Percentiles rank a stretch among this genome's conserved stretches.
phyloP scores from a whole-genome alignment of 345 rosid species.

The Crucihimalaya himalaica region DNA sequence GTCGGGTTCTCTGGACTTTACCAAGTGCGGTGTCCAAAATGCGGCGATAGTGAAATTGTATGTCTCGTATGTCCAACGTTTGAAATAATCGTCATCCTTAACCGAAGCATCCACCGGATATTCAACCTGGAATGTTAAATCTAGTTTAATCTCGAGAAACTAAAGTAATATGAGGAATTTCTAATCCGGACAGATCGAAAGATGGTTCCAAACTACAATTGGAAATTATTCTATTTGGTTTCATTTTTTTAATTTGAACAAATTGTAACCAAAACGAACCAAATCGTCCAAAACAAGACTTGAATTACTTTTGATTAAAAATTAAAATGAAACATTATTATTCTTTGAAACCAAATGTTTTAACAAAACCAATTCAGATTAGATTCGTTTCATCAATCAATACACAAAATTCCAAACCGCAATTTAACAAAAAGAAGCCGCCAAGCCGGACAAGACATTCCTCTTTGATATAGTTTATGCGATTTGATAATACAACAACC shows the following conservation, averaged over 20 bases:
- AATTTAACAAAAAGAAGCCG: background rate
- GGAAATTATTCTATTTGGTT: background rate
- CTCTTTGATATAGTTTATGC: slow-evolving; percentile 16
- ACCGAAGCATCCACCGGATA: slow-evolving; percentile 70
- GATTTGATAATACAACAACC: background rate
- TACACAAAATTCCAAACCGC: background rate
- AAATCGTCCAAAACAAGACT: background rate
- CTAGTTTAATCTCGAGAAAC: background rate
- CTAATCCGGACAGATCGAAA: background rate
- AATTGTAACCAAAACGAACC: background rate
- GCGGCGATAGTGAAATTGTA: slow-evolving; percentile 74
- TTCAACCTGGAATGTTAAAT: slow-evolving; percentile 53
- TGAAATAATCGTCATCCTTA: slow-evolving; percentile 58
- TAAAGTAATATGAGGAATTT: background rate
- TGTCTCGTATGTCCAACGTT: slow-evolving; percentile 61
- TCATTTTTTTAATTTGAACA: background rate
- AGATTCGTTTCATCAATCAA: background rate
- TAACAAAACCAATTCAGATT: background rate
- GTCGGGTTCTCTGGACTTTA: slow-evolving; percentile 48
- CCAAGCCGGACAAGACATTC: background rate
- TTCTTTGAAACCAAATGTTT: background rate
- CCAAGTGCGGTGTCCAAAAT: slow-evolving; percentile 73
- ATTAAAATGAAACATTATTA: background rate
- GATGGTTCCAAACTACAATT: background rate
- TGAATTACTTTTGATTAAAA: background rate